Percentiles rank a stretch among this genome's conserved stretches.
These are phyloP conservation scores for Ogataea pignaliae DNA, from an alignment of 805 yeast species.

Conservation along the genomic window DNA sequence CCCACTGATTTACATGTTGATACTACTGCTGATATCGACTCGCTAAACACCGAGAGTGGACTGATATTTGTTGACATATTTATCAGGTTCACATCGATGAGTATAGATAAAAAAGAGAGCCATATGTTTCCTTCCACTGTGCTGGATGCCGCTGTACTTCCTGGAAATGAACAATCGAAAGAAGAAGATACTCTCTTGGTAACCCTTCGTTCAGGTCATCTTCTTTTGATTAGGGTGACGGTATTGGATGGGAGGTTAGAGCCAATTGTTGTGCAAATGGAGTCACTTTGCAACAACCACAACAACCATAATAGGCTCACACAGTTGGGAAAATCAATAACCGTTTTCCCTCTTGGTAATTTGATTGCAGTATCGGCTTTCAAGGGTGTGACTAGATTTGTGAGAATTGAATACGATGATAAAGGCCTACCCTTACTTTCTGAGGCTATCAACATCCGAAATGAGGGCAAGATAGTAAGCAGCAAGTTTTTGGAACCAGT, in stretches of 20 bases:
- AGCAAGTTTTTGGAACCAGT: slow-evolving; percentile 21
- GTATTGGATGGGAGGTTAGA: slow-evolving; percentile 10
- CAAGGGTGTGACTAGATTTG: slow-evolving; percentile 16
- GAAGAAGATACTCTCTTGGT: slow-evolving; percentile 26
- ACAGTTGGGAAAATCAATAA: slow-evolving; percentile 15
- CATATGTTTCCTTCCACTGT: slow-evolving; percentile 18
- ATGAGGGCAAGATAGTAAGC: slow-evolving; percentile 21
- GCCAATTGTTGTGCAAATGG: slow-evolving; percentile 20
- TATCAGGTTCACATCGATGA: slow-evolving; percentile 21
- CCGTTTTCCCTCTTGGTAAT: slow-evolving; percentile 12
- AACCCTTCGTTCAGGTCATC: slow-evolving; percentile 17
- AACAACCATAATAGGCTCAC: slow-evolving; percentile 1
- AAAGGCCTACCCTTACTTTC: slow-evolving; percentile 15
- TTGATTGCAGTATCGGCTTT: slow-evolving; percentile 24
- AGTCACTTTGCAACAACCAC: no score
- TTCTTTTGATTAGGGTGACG: slow-evolving; percentile 19
- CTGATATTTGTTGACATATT: slow-evolving; percentile 15
- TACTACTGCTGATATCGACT: not conserved
- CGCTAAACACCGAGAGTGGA: not conserved
- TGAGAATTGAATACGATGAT: slow-evolving; percentile 13
- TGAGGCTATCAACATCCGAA: slow-evolving; percentile 17
- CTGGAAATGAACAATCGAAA: slow-evolving; percentile 15
- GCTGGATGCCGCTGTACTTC: slow-evolving; percentile 21
- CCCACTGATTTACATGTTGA: not conserved
- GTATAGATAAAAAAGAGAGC: slow-evolving; percentile 16